Conservation (phyloP, 2,329 filamentous ascomycete genomes). For the Dichotomopilus funicola region DNA sequence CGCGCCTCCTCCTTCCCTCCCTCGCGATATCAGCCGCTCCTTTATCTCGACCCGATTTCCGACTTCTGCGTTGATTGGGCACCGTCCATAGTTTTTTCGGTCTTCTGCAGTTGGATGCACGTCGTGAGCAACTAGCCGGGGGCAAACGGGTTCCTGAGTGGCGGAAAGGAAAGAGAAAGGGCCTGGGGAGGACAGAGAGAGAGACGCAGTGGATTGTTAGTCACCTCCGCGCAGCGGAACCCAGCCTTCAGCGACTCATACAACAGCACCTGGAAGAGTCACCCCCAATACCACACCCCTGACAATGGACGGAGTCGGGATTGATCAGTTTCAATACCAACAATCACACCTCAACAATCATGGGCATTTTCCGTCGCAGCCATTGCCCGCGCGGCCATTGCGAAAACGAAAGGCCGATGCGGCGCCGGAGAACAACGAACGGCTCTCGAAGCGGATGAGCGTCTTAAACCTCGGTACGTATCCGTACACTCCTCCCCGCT, state of each 20-base stretch:
- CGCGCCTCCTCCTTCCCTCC: not conserved
- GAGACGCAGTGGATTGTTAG: constrained; percentile 10
- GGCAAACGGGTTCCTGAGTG: constrained; percentile 4
- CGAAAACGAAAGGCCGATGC: constrained; percentile 56
- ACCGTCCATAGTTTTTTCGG: constrained; percentile 8
- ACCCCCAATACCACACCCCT: constrained; percentile 2
- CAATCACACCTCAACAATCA: constrained; percentile 14
- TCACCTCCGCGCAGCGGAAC: not conserved
- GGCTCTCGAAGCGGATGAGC: constrained; percentile 78
- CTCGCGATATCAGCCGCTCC: constrained; percentile 18
- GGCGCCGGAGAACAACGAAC: constrained; percentile 54
- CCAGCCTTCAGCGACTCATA: too few species aligned
- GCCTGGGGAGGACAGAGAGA: constrained; percentile 4
- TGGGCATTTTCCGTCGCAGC: constrained; percentile 9
- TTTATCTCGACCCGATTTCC: constrained; percentile 14
- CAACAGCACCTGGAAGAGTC: too few species aligned
- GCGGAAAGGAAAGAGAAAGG: not conserved
- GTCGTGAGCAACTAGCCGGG: constrained; percentile 5
- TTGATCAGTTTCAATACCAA: constrained; percentile 15
- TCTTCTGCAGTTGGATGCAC: constrained; percentile 14
- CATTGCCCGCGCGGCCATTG: constrained; percentile 4
- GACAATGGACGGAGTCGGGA: constrained; percentile 19
- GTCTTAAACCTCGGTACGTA: constrained; percentile 69
- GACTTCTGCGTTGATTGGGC: constrained; percentile 14
- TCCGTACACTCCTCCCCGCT: too few species aligned